Evolutionary conservation across 768 basidiomycete genomes (phyloP), one percentile per base, ranked within the genome.

Genomic region (Trametes gibbosa): DNA sequence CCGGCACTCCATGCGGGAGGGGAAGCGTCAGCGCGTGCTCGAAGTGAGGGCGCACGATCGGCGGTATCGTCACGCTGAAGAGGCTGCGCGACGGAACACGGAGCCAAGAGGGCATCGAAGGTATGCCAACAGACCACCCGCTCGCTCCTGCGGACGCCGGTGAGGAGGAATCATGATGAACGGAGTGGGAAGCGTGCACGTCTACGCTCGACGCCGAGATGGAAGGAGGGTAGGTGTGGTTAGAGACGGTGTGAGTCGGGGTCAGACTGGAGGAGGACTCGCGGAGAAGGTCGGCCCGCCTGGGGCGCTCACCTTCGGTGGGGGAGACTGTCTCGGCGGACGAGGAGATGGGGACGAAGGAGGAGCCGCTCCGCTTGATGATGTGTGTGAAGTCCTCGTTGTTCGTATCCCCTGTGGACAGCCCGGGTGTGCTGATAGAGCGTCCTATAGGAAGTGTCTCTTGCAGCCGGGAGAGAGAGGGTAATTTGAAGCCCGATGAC

Each of bases 201-300:
- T 64, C 59, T 51, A 55, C n/a, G 37, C 71, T 75, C 68, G 70
- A 70, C 70, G 66, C 51, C 25, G 80, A 79, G 71, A 82, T 78
- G 65, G 87, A 85, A 47, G 90, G 90, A 59, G 90, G 90, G 77
- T 92, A 92, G 71, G 90, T 91, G 79, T 91, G 89, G 65, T 79
- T 80, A n/a, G 61, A 46, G 58, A 65, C 66, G 34, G 61, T 37
- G 48, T 46, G 55, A n/a, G 56, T 53, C 21, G 60, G 54, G n/a
- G 61, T 62, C 47, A 62, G 61, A 62, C 47, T 58, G 46, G 61
- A 48, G 46, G 54, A 47, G 34, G 62, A 56, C 16, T 50, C 34
- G 50, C n/a, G 58, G 21, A 58, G 57, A 46, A 52, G 32, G 59
- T 43, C 35, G 41, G 68, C 65, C 27, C 66, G 59, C 49, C 45